Conservation (phyloP, 1,284 basidiomycete genomes). For the Cutaneotrichosporon mucoides region DNA sequence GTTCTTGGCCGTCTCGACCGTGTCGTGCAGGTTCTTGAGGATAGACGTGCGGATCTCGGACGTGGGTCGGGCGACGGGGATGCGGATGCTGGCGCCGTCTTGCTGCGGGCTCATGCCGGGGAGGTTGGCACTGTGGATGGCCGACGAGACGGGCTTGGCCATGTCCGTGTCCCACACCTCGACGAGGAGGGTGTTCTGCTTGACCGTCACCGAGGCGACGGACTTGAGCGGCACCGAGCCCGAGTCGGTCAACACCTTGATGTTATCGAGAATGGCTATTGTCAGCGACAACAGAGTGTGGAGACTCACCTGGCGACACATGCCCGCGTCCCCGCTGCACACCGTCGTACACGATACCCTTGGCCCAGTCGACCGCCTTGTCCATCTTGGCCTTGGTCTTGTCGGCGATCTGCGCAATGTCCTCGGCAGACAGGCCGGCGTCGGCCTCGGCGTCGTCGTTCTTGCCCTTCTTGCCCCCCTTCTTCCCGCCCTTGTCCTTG, state of each 20-base stretch:
- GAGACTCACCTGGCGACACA: constrained; percentile 41
- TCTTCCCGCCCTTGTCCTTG: neutral
- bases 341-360: constrained; percentile 40
- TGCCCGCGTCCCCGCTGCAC: constrained; percentile 45
- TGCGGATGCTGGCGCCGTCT: constrained; percentile 30
- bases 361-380: constrained; percentile 44
- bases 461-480: constrained; percentile 15
- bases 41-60: constrained; percentile 39
- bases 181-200: constrained; percentile 36
- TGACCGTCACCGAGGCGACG: constrained; percentile 44
- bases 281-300: neutral
- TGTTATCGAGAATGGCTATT: constrained; percentile 43
- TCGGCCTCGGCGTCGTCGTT: constrained; percentile 23
- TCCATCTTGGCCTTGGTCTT: constrained; percentile 17
- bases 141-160: constrained; percentile 44
- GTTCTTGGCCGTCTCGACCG: constrained; percentile 44
- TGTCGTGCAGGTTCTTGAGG: constrained; percentile 29
- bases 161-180: constrained; percentile 43
- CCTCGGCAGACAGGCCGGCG: constrained; percentile 8
- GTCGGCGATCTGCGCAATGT: constrained; percentile 5
- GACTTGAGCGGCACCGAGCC: constrained; percentile 34
- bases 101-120: constrained; percentile 45
- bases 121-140: constrained; percentile 45
- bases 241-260: constrained; percentile 36
- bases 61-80: constrained; percentile 44